Percentiles rank a stretch among this genome's conserved stretches.
Conservation (phyloP, 2,329 filamentous ascomycete species). For the Monosporascus sp. region DNA sequence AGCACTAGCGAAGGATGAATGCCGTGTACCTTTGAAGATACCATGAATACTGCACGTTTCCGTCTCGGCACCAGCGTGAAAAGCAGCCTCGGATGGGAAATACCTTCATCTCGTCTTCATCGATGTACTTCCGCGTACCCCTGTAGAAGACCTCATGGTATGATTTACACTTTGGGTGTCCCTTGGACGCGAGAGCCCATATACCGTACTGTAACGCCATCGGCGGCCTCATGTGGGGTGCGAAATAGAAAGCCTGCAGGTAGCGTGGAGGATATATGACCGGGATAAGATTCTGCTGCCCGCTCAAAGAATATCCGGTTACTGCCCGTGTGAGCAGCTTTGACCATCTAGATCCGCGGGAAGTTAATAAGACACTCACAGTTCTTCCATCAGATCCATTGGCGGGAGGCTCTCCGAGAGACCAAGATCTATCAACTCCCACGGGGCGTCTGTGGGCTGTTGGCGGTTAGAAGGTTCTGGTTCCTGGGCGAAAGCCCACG, state of each 20-base stretch:
- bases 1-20: slow-evolving; percentile 68
- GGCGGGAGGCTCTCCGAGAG: slow-evolving; percentile 76
- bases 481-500: slow-evolving; percentile 12
- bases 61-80: slow-evolving; percentile 59
- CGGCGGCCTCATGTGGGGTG: slow-evolving; percentile 71
- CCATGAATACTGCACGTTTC: slow-evolving; percentile 58
- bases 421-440: slow-evolving; percentile 64
- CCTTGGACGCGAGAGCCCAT: slow-evolving; percentile 72
- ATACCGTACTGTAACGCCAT: slow-evolving; percentile 84
- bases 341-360: not conserved
- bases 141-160: slow-evolving; percentile 77
- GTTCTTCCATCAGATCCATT: slow-evolving; percentile 72
- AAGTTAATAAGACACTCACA: slow-evolving; percentile 47
- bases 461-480: slow-evolving; percentile 1
- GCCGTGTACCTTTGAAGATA: slow-evolving; percentile 53
- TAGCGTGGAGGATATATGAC: slow-evolving; percentile 76
- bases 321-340: slow-evolving; percentile 33
- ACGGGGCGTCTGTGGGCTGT: not conserved
- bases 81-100: slow-evolving; percentile 62
- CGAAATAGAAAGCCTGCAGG: slow-evolving; percentile 64
- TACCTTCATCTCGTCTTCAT: slow-evolving; percentile 77
- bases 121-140: slow-evolving; percentile 74
- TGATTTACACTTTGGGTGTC: slow-evolving; percentile 64
- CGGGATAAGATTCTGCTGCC: slow-evolving; percentile 63
- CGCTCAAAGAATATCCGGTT: slow-evolving; percentile 71